These are phyloP conservation scores for Selaginella moellendorffii DNA, from an alignment of 75 land plant genomes.

Conservation along the genomic window DNA sequence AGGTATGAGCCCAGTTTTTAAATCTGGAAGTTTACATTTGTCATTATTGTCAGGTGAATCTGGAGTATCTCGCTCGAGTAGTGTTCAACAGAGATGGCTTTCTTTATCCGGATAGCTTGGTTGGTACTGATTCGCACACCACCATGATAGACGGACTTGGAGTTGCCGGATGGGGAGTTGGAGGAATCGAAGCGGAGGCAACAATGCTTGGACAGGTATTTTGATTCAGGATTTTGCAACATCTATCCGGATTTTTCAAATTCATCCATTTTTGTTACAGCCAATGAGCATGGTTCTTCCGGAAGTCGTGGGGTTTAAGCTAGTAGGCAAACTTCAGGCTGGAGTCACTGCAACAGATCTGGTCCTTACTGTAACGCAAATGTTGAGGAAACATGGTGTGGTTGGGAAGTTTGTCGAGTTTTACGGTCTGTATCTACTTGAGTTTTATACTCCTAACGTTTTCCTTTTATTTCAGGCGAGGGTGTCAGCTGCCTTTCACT, in stretches of 20 bases:
- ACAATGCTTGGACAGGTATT: conserved; percentile 85
- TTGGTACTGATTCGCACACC: conserved; percentile 90
- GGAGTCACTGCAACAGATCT: conserved; percentile 89
- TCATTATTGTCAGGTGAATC: conserved; percentile 50
- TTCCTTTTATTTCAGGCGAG: conserved; percentile 28
- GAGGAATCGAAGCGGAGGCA: conserved; percentile 90
- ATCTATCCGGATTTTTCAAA: too few relatives aligned
- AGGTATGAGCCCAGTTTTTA: conserved; percentile 25
- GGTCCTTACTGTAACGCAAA: conserved; percentile 80
- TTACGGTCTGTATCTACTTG: conserved; percentile 37
- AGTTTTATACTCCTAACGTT: neutral
- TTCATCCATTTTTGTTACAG: conserved; percentile 36
- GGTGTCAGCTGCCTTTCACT: conserved; percentile 64
- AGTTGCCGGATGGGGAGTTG: conserved; percentile 97
- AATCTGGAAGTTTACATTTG: neutral
- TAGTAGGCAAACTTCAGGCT: conserved; percentile 48
- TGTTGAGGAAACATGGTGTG: conserved; percentile 83
- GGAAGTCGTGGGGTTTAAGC: conserved; percentile 81
- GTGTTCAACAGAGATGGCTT: conserved; percentile 62
- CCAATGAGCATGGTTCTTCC: conserved; percentile 98
- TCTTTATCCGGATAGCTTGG: conserved; percentile 84
- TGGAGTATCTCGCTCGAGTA: conserved; percentile 77
- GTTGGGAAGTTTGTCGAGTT: conserved; percentile 94
- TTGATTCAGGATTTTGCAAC: too few relatives aligned
- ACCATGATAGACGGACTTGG: conserved; percentile 92